These are phyloP conservation scores for Gigaspora rosea DNA, from an alignment of 192 early-diverging fungal species.

Conservation along the genomic window DNA sequence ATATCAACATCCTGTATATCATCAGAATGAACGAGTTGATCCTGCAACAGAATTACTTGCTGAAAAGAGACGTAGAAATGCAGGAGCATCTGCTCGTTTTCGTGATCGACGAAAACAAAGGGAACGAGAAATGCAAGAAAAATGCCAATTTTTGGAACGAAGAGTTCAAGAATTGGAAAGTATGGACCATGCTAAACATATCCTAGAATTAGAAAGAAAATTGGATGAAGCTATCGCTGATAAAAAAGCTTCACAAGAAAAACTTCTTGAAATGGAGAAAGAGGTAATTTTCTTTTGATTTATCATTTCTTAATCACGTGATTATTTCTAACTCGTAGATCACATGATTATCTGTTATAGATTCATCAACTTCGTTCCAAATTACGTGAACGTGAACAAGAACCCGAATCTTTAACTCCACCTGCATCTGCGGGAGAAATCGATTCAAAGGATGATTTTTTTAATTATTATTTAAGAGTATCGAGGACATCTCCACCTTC, in stretches of 20 bases:
- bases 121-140: slow-evolving; percentile 56
- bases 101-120: slow-evolving; percentile 66
- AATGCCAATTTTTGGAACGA: slow-evolving; percentile 54
- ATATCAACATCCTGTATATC: slow-evolving; percentile 11
- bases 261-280: slow-evolving; percentile 27
- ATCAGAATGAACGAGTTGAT: slow-evolving; percentile 9
- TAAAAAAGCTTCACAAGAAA: background rate
- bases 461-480: background rate
- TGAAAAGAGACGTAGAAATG: slow-evolving; percentile 64
- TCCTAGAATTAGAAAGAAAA: slow-evolving; percentile 31
- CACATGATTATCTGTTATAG: background rate
- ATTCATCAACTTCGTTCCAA: background rate
- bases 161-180: slow-evolving; percentile 38
- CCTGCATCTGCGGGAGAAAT: slow-evolving; percentile 23
- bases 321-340: background rate
- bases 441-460: slow-evolving; percentile 8
- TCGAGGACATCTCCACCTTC: background rate
- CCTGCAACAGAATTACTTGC: slow-evolving; percentile 53
- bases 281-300: slow-evolving; percentile 3
- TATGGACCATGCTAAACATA: slow-evolving; percentile 31
- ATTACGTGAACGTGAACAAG: background rate
- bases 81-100: slow-evolving; percentile 64
- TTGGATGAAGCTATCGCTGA: slow-evolving; percentile 29
- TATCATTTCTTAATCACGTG: background rate
- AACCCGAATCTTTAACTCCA: slow-evolving; percentile 5